Evolutionary conservation across 2,329 filamentous ascomycete genomes (phyloP).

Genomic region (Ophiostoma fasciatum): DNA sequence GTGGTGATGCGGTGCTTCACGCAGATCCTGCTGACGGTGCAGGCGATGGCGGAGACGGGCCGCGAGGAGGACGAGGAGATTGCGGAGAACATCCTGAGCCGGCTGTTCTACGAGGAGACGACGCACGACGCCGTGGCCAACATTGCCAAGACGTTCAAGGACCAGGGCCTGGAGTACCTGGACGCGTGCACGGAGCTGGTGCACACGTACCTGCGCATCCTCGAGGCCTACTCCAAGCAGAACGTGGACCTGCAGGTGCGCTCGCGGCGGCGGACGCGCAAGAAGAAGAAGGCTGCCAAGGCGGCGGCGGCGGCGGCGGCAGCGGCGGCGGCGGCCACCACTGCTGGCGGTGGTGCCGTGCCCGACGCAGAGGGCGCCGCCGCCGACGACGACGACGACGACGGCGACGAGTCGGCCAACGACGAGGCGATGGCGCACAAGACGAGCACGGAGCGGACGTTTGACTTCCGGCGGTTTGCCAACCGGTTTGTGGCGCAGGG

Average conservation of each 20-base stretch:
- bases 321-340: slow-evolving; percentile 13
- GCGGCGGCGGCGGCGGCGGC: slow-evolving; percentile 16
- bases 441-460: slow-evolving; percentile 70
- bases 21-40: slow-evolving; percentile 80
- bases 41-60: slow-evolving; percentile 74
- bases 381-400: slow-evolving; percentile 36
- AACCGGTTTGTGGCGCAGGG: slow-evolving; percentile 69
- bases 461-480: slow-evolving; percentile 79
- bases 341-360: slow-evolving; percentile 19
- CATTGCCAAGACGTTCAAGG: slow-evolving; percentile 75
- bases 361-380: slow-evolving; percentile 46
- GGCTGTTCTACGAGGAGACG: slow-evolving; percentile 95
- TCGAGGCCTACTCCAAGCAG: slow-evolving; percentile 88
- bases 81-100: slow-evolving; percentile 88
- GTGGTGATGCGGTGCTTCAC: slow-evolving; percentile 90
- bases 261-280: slow-evolving; percentile 57
- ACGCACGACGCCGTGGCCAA: slow-evolving; percentile 78
- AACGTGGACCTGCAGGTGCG: slow-evolving; percentile 89
- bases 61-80: slow-evolving; percentile 95
- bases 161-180: slow-evolving; percentile 85
- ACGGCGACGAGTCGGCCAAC: slow-evolving; percentile 55
- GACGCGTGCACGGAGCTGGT: slow-evolving; percentile 83
- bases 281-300: slow-evolving; percentile 53
- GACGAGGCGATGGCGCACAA: slow-evolving; percentile 58
- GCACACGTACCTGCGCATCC: slow-evolving; percentile 80